Percentiles rank a stretch among this genome's conserved stretches.
Evolutionary conservation across 2,329 filamentous ascomycete species (phyloP).

Genomic region (Chrysosporium keratinophilum): DNA sequence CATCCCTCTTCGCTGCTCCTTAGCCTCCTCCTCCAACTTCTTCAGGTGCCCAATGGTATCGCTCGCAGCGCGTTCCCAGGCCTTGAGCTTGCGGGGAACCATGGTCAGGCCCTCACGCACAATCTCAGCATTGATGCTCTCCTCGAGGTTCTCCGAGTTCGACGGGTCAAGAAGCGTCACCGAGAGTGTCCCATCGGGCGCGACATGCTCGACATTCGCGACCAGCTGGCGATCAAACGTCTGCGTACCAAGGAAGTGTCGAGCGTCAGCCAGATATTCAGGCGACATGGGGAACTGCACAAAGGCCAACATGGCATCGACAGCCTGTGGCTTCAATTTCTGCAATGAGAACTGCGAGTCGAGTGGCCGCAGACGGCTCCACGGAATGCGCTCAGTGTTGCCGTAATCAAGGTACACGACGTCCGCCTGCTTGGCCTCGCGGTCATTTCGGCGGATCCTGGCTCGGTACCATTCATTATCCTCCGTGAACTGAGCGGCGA

Average conservation of each 20-base stretch:
- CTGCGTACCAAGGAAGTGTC: slow-evolving; percentile 62
- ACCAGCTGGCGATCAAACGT: slow-evolving; percentile 70
- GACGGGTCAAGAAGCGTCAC: slow-evolving; percentile 80
- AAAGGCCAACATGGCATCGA: slow-evolving; percentile 78
- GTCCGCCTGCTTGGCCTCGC: slow-evolving; percentile 76
- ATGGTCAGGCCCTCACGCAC: slow-evolving; percentile 75
- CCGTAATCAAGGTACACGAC: slow-evolving; percentile 94
- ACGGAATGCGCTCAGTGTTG: slow-evolving; percentile 81
- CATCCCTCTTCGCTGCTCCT: slow-evolving; percentile 70
- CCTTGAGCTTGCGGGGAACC: slow-evolving; percentile 83
- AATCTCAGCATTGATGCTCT: slow-evolving; percentile 84
- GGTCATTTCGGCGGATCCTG: slow-evolving; percentile 82
- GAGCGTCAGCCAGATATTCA: slow-evolving; percentile 75
- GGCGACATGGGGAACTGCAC: slow-evolving; percentile 72
- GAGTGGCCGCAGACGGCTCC: slow-evolving; percentile 73
- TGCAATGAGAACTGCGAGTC: slow-evolving; percentile 65
- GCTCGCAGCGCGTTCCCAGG: slow-evolving; percentile 72
- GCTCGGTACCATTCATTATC: slow-evolving; percentile 94
- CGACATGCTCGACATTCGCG: slow-evolving; percentile 79
- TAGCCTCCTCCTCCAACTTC: slow-evolving; percentile 66
- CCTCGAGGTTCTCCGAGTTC: slow-evolving; percentile 50
- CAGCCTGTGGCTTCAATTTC: slow-evolving; percentile 76
- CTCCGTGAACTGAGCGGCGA: slow-evolving; percentile 79
- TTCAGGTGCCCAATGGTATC: slow-evolving; percentile 62
- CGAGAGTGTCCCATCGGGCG: slow-evolving; percentile 69